phyloP scores from a whole-genome alignment of 2,329 filamentous ascomycete species.

The Onygenales sp. region DNA sequence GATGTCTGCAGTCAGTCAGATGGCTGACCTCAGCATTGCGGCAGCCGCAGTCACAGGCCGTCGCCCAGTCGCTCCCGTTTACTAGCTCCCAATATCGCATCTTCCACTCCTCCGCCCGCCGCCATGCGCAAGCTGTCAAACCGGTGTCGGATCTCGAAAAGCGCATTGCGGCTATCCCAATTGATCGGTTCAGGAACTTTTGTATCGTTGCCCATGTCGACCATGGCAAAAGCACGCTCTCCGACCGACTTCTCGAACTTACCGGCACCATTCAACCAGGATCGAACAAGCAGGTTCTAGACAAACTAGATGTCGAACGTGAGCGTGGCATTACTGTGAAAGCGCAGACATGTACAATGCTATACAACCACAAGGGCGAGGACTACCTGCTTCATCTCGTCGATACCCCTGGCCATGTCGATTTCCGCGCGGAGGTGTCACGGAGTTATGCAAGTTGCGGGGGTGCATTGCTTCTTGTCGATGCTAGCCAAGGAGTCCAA shows the following conservation, averaged over 20 bases:
- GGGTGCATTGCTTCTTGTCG: conserved; percentile 82
- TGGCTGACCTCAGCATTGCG: conserved; percentile 34
- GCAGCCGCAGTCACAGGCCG: conserved; percentile 21
- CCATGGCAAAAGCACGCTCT: conserved; percentile 95
- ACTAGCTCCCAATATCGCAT: conserved; percentile 12
- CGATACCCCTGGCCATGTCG: conserved; percentile 94
- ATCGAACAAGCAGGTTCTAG: conserved; percentile 86
- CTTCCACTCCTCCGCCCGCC: conserved; percentile 21
- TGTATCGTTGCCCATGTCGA: conserved; percentile 99
- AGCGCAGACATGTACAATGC: conserved; percentile 96
- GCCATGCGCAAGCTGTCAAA: conserved; percentile 13
- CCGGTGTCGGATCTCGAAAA: conserved; percentile 45
- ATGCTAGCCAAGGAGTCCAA: conserved; percentile 93
- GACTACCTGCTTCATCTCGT: conserved; percentile 94
- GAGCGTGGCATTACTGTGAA: conserved; percentile 97
- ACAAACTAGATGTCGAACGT: conserved; percentile 93
- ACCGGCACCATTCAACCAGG: conserved; percentile 86
- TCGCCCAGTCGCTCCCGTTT: conserved; percentile 10
- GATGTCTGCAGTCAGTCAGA: conserved; percentile 38
- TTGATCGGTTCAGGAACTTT: conserved; percentile 68
- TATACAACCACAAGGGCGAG: conserved; percentile 74
- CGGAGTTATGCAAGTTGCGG: conserved; percentile 94
- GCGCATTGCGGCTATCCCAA: conserved; percentile 43
- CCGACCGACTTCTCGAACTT: conserved; percentile 81
- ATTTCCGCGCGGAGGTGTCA: conserved; percentile 93